phyloP scores from a whole-genome alignment of 176 grass and related monocot species.

The Aegilops sharonensis region DNA sequence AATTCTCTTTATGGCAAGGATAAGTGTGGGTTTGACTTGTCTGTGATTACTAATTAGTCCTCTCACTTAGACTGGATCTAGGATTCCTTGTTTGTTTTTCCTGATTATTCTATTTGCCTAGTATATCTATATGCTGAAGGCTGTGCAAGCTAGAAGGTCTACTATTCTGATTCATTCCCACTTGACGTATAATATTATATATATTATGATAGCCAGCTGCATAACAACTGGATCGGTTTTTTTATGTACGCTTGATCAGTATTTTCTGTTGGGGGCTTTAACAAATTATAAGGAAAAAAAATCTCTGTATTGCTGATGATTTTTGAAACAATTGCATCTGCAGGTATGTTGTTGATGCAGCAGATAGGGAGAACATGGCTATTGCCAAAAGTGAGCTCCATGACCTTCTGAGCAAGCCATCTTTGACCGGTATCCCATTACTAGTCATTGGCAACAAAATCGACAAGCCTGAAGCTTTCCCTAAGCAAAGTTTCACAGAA shows the following conservation, averaged over 20 bases:
- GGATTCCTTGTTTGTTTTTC: slow-evolving; percentile 11
- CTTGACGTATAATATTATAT: background rate
- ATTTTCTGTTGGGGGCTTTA: background rate
- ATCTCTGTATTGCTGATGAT: background rate
- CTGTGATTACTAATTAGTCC: background rate
- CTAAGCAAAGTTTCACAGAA: slow-evolving; percentile 67
- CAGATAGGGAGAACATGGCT: slow-evolving; percentile 81
- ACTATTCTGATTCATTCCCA: background rate
- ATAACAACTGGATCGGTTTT: background rate
- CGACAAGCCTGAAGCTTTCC: slow-evolving; percentile 81
- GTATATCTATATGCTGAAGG: background rate
- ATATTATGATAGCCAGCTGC: slow-evolving; percentile 1
- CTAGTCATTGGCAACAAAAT: slow-evolving; percentile 93
- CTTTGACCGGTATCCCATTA: slow-evolving; percentile 80
- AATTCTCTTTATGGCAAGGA: slow-evolving; percentile 7
- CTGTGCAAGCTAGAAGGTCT: background rate
- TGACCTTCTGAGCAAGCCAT: slow-evolving; percentile 89
- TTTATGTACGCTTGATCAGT: background rate
- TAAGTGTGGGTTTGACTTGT: background rate
- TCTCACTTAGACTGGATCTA: background rate
- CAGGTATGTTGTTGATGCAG: slow-evolving; percentile 96
- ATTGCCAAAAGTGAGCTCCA: slow-evolving; percentile 93
- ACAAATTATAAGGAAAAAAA: background rate
- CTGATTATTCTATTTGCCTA: slow-evolving; percentile 19
- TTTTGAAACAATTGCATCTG: slow-evolving; percentile 18